These are phyloP conservation scores for Acidomyces sp. DNA, from an alignment of 495 filamentous ascomycete genomes.

Conservation along the genomic window DNA sequence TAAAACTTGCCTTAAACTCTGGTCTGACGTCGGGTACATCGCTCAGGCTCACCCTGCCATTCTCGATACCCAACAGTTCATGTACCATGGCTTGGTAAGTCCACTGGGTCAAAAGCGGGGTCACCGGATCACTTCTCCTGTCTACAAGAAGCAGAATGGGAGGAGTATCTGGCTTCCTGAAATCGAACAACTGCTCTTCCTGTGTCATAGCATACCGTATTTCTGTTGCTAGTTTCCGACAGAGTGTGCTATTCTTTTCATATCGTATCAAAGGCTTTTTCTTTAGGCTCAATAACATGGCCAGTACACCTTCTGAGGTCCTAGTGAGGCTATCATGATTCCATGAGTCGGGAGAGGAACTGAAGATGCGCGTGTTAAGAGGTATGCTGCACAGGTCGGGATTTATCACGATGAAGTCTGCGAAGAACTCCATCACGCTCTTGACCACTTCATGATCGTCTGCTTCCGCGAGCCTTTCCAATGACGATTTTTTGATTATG, in stretches of 20 bases:
- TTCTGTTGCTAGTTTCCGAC: conserved; percentile 85
- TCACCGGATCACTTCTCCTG: conserved; percentile 87
- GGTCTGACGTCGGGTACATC: conserved; percentile 78
- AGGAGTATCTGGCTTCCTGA: conserved; percentile 85
- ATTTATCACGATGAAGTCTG: conserved; percentile 89
- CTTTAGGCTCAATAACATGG: conserved; percentile 70
- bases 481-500: conserved; percentile 86
- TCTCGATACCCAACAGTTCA: conserved; percentile 82
- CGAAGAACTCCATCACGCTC: conserved; percentile 84
- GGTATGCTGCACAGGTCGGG: conserved; percentile 81
- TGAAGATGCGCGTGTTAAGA: conserved; percentile 62
- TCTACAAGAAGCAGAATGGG: conserved; percentile 86
- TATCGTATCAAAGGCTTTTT: conserved; percentile 93
- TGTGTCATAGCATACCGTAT: conserved; percentile 85
- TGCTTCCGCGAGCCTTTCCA: conserved; percentile 91
- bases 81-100: conserved; percentile 99
- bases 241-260: conserved; percentile 78
- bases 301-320: conserved; percentile 74
- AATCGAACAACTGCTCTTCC: conserved; percentile 95
- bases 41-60: conserved; percentile 77
- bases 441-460: conserved; percentile 95
- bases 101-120: conserved; percentile 93
- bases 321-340: conserved; percentile 74
- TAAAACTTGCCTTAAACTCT: conserved; percentile 50
- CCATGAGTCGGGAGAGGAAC: conserved; percentile 69